Evolutionary conservation across 306 rosid genomes (phyloP), one percentile per base, ranked within the genome.

Genomic region (Vigna nakashimae): DNA sequence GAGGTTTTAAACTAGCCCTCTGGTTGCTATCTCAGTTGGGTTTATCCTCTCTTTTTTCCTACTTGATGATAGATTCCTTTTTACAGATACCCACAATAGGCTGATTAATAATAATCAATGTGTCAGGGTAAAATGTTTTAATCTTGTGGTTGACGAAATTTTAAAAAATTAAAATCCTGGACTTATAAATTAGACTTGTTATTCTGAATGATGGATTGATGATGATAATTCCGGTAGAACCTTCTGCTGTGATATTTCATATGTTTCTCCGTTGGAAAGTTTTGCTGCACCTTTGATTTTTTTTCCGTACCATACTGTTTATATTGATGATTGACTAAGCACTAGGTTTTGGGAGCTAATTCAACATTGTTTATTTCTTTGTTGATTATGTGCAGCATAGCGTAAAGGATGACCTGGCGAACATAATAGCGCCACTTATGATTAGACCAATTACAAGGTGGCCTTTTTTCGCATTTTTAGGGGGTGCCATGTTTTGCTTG

Each of bases 401-500:
- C 22, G 80, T 92, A 83, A 95, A 87, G 85, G 96, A 90, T 15
- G 99, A 95, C 50, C 73, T 95, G 65, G 92, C 84, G 4, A 92
- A 92, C 89, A 84, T 89, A 45, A 80, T 95, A 60, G 96, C 94
- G 55, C 98, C 98, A 2, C 48, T 95, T 80, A 43, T 90, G 87
- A 49, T 89, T 71, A 91, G 93, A 76, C 99, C 99, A 53, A 95
- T 95, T 71, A 87, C 98, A 4, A 84, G 98, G 86, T 91, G 98
- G 99, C 98, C 99, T 16, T 92, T 95, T 82, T 95, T 88, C 11
- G 91, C 91, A 32, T 95, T 95, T 88, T 68, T 95, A 77, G 97
- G 97, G 4, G 99, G 99, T 36, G 96, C 98, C 73, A 95, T 95
- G 99, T 95, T 95, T 82, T 95, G 98, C 88, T 86, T 95, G 89